Evolutionary conservation across 768 basidiomycete genomes (phyloP).

Genomic region (Auricularia heimuer): DNA sequence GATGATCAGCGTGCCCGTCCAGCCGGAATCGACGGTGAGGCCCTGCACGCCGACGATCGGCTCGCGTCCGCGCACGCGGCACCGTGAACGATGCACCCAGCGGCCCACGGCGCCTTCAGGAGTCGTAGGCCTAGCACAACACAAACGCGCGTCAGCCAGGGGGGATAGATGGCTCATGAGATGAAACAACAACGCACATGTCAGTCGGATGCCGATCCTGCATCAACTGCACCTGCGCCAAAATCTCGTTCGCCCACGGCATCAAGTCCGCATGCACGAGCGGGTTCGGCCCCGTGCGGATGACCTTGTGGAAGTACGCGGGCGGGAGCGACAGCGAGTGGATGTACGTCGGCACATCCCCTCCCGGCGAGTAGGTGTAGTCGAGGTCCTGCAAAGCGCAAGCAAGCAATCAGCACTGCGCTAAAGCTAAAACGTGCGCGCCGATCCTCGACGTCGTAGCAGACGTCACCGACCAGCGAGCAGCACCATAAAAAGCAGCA

Average conservation of each 20-base stretch:
- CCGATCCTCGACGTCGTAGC: not conserved
- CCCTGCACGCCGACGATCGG: conserved; percentile 19
- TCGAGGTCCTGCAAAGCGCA: conserved; percentile 57
- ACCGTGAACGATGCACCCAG: conserved; percentile 77
- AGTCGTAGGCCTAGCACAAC: conserved; percentile 25
- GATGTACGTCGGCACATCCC: conserved; percentile 72
- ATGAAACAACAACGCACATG: conserved; percentile 39
- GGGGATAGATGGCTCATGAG: not conserved
- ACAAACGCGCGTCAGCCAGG: not conserved
- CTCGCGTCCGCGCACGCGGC: conserved; percentile 38
- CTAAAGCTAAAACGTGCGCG: conserved; percentile 1
- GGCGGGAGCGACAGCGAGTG: conserved; percentile 75
- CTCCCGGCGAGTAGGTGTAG: conserved; percentile 65
- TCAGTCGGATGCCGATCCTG: conserved; percentile 72
- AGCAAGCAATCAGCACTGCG: conserved; percentile 6
- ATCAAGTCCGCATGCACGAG: conserved; percentile 64
- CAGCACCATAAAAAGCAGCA: not conserved
- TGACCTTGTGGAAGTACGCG: conserved; percentile 81
- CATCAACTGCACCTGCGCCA: conserved; percentile 59
- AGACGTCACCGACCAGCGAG: not conserved
- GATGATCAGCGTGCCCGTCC: conserved; percentile 75
- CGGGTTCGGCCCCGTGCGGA: conserved; percentile 43
- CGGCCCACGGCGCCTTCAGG: conserved; percentile 77
- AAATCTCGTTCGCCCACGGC: conserved; percentile 74
- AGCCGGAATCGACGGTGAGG: conserved; percentile 61